Base-by-base conservation (phyloP, 1,284 basidiomycete genomes). In the Ganoderma lucidum region DNA sequence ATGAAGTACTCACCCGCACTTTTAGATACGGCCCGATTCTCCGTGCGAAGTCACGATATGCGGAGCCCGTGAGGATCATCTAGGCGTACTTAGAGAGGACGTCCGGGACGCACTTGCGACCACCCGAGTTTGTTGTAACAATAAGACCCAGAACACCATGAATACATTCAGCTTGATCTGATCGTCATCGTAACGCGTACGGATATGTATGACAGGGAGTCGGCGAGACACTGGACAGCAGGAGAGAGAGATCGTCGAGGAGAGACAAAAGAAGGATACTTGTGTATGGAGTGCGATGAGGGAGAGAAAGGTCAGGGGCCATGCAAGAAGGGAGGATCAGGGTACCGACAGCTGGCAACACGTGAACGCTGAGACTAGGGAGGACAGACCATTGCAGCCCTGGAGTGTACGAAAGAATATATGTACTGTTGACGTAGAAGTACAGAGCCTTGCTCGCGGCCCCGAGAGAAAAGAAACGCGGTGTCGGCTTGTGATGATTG, bases 11-110 rank as follows among this genome's bases (percentile, higher is more conserved):
- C 19, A 61, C 28, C 10, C 19, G 17, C 2, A 28, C 5, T 5
- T 9, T 42, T 39, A 84, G 83, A 71, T 87, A 83, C 63, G 87
- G 87, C 9, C 82, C 86, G 1, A 66, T 64, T 51, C 73, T 89
- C 14, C 81, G 87, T 30, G 66, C 62, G 23, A 51, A 44, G 35
- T 68, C 66, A 30, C 60, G 61, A 35, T 67, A 67, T 41, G 32
- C 55, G 8, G 32, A 61, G 37, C 59, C 59, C 23, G 59, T 61
- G 41, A n/a, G 59, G 37, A 61, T 61, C 23, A 42, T 61, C 23
- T 61, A 61, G 59, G 10, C 59, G 37, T 53, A 28, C 48, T 12
- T 12, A 53, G 48, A 14, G 48, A 53, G 23, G 48, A 53, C 23
- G 48, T 53, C 10, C 48, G 39, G 19, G 58, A 60, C 35, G 19